Evolutionary conservation across 1,284 basidiomycete species (phyloP).

Genomic region (Sparassis latifolia): DNA sequence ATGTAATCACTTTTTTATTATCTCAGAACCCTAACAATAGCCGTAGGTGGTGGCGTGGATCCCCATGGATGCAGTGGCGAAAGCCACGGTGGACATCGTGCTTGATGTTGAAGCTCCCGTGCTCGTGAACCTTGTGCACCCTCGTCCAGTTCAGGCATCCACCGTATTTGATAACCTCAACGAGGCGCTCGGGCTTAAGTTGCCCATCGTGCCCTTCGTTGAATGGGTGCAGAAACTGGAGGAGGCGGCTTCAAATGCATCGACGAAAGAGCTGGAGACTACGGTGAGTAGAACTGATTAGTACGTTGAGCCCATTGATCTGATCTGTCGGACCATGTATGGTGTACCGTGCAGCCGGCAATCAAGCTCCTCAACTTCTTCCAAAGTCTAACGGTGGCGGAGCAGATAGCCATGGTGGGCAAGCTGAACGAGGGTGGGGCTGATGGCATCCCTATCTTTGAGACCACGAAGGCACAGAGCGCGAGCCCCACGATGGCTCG

Average conservation of each 20-base stretch:
- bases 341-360: slow-evolving; percentile 4
- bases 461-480: slow-evolving; percentile 4
- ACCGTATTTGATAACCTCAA: neutral
- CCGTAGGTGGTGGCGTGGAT: slow-evolving; percentile 10
- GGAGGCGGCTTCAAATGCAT: neutral
- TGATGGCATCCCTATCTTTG: slow-evolving; percentile 7
- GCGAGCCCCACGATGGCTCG: slow-evolving; percentile 6
- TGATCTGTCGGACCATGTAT: neutral
- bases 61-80: slow-evolving; percentile 9
- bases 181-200: neutral
- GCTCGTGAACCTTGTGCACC: slow-evolving; percentile 13
- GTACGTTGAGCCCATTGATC: neutral
- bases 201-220: neutral
- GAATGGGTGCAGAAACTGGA: slow-evolving; percentile 3
- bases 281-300: neutral
- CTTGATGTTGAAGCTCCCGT: neutral
- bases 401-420: neutral
- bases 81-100: slow-evolving; percentile 8
- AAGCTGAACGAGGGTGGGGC: slow-evolving; percentile 3
- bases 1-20: neutral
- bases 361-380: slow-evolving; percentile 12
- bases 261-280: neutral
- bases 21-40: neutral
- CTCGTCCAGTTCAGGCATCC: slow-evolving; percentile 5
- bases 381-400: slow-evolving; percentile 1